phyloP scores from a whole-genome alignment of 2,329 filamentous ascomycete genomes.

The Scytalidium sp. region DNA sequence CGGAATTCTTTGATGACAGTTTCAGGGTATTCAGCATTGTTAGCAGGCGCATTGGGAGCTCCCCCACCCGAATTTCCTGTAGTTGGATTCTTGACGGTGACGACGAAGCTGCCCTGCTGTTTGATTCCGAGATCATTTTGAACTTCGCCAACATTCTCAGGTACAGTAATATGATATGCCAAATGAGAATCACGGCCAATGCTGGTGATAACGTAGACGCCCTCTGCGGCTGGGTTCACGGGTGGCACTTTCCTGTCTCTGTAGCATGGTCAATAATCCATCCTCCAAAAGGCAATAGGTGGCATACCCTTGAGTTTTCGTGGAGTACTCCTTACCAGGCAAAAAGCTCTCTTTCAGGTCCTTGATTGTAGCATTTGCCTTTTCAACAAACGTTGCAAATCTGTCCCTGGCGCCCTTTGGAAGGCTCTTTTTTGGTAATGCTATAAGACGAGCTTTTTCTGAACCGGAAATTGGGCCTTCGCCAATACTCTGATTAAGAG shows the following conservation, averaged over 20 bases:
- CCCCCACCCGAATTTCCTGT: constrained; percentile 56
- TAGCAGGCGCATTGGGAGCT: constrained; percentile 57
- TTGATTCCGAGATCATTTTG: constrained; percentile 73
- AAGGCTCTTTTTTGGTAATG: constrained; percentile 80
- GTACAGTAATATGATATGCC: constrained; percentile 76
- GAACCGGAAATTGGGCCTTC: constrained; percentile 44
- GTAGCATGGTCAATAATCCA: background rate
- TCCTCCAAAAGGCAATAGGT: background rate
- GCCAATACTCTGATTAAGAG: constrained; percentile 64
- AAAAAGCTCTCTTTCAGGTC: constrained; percentile 74
- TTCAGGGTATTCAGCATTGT: constrained; percentile 67
- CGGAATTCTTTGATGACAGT: constrained; percentile 72
- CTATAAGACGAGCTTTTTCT: constrained; percentile 67
- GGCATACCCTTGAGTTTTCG: constrained; percentile 63
- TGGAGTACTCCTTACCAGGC: constrained; percentile 64
- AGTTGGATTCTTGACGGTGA: constrained; percentile 75
- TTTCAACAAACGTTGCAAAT: constrained; percentile 83
- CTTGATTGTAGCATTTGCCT: constrained; percentile 60
- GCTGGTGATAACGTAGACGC: constrained; percentile 77
- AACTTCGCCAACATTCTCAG: constrained; percentile 64
- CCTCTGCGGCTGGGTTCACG: constrained; percentile 76
- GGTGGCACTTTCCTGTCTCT: constrained; percentile 61
- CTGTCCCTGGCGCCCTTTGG: constrained; percentile 66
- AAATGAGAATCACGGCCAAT: constrained; percentile 72
- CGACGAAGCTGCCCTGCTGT: constrained; percentile 70